Conservation (phyloP, 1,284 basidiomycete species). For the Pseudozyma tsukubaensis region DNA sequence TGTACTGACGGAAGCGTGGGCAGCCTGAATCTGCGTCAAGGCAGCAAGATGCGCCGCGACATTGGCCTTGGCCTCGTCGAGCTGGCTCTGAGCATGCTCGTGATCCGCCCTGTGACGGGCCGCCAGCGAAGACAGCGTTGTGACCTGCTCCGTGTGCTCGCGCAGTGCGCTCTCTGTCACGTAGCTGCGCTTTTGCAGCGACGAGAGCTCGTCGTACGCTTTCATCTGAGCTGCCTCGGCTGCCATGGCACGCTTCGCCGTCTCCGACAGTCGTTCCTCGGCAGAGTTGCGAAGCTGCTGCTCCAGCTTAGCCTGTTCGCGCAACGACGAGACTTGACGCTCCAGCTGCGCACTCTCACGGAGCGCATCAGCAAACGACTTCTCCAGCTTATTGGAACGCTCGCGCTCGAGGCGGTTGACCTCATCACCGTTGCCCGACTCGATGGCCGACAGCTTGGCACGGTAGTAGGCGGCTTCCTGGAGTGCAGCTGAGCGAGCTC, state of each 20-base stretch:
- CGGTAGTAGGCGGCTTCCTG: constrained; percentile 98
- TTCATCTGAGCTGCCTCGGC: constrained; percentile 83
- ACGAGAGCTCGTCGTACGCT: constrained; percentile 77
- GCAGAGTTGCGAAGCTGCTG: constrained; percentile 76
- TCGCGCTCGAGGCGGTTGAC: constrained; percentile 80
- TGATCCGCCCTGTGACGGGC: constrained; percentile 86
- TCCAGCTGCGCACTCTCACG: constrained; percentile 79
- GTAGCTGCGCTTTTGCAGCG: constrained; percentile 78
- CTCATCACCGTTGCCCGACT: constrained; percentile 78
- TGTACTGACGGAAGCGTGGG: constrained; percentile 79
- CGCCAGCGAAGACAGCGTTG: constrained; percentile 79
- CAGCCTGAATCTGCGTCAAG: constrained; percentile 84
- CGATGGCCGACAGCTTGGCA: constrained; percentile 88
- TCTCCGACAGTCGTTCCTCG: constrained; percentile 83
- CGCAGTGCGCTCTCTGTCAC: constrained; percentile 78
- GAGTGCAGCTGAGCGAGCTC: constrained; percentile 80
- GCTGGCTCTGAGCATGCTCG: constrained; percentile 75
- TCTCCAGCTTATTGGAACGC: constrained; percentile 82
- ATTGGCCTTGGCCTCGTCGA: constrained; percentile 74
- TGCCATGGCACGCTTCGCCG: constrained; percentile 81
- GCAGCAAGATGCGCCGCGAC: constrained; percentile 86
- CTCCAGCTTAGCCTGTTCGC: constrained; percentile 74
- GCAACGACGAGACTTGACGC: constrained; percentile 73
- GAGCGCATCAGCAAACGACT: constrained; percentile 79
- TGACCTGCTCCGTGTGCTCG: constrained; percentile 81